Evolutionary conservation across 2,329 filamentous ascomycete genomes (phyloP).

Genomic region (Calonectria crousiana): DNA sequence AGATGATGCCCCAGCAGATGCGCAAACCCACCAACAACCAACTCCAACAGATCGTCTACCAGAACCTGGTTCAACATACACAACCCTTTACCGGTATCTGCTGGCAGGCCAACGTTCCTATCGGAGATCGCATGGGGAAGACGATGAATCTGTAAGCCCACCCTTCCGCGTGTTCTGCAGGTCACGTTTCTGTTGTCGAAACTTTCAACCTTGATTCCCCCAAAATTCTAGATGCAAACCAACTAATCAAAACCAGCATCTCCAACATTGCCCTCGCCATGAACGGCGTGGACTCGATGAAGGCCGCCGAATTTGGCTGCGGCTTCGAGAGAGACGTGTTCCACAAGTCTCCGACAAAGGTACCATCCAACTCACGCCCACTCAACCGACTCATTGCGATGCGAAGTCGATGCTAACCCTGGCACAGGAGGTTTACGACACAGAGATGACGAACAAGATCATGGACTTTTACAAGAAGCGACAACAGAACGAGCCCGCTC

Average conservation of each 20-base stretch:
- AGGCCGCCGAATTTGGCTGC: conserved; percentile 57
- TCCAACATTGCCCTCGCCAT: conserved; percentile 64
- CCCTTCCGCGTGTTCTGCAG: neutral
- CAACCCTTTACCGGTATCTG: conserved; percentile 47
- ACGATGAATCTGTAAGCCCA: conserved; percentile 56
- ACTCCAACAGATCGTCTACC: conserved; percentile 55
- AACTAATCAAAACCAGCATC: conserved; percentile 53
- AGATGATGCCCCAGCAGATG: conserved; percentile 60
- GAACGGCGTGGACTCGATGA: conserved; percentile 54
- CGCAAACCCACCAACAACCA: conserved; percentile 47
- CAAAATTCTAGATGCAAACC: conserved; percentile 16
- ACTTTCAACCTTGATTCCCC: neutral
- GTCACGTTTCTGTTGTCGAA: neutral
- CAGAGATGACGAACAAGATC: conserved; percentile 58
- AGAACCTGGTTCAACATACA: conserved; percentile 52
- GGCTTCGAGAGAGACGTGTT: conserved; percentile 63
- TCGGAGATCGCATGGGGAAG: conserved; percentile 58
- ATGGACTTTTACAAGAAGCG: conserved; percentile 64
- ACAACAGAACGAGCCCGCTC: conserved; percentile 60
- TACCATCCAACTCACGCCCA: conserved; percentile 40
- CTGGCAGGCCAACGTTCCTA: conserved; percentile 55
- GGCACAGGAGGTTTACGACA: conserved; percentile 63
- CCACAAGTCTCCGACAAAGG: conserved; percentile 60
- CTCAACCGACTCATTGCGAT: neutral
- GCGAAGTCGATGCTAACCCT: conserved; percentile 34